Conservation (phyloP, 2,329 filamentous ascomycete genomes). For the Hypoxylon sp. region DNA sequence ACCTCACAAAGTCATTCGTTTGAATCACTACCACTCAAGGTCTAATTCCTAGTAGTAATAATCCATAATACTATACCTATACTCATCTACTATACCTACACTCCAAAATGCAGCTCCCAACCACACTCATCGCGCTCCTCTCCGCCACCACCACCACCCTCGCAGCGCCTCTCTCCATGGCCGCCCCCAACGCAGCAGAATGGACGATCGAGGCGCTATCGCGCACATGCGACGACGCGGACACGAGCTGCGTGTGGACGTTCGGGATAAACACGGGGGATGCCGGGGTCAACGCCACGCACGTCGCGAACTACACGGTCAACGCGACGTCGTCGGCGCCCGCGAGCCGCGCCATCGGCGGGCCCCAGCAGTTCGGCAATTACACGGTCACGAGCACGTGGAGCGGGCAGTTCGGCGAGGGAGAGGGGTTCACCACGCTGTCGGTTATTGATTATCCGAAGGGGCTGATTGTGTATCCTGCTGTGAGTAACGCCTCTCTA, state of each 20-base stretch:
- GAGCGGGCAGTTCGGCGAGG: slow-evolving; percentile 69
- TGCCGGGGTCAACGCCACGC: slow-evolving; percentile 50
- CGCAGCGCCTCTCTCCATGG: slow-evolving; percentile 46
- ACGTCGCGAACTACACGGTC: slow-evolving; percentile 60
- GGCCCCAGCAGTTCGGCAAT: slow-evolving; percentile 60
- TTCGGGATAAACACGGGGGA: slow-evolving; percentile 59
- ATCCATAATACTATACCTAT: slow-evolving; percentile 5
- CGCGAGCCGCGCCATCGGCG: slow-evolving; percentile 58
- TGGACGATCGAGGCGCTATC: slow-evolving; percentile 60
- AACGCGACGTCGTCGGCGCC: slow-evolving; percentile 48
- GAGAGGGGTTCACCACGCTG: slow-evolving; percentile 69
- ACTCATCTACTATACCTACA: not conserved
- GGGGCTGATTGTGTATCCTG: slow-evolving; percentile 65
- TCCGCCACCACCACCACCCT: slow-evolving; percentile 37
- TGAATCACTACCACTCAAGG: slow-evolving; percentile 6
- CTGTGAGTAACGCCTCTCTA: slow-evolving; percentile 41
- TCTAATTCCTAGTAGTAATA: slow-evolving; percentile 22
- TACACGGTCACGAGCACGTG: slow-evolving; percentile 69
- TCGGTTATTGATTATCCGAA: slow-evolving; percentile 63
- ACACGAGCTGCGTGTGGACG: slow-evolving; percentile 59
- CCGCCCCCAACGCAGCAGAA: slow-evolving; percentile 47
- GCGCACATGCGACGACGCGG: slow-evolving; percentile 57
- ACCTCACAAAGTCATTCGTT: slow-evolving; percentile 26
- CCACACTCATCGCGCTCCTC: slow-evolving; percentile 46
- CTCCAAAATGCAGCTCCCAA: slow-evolving; percentile 35